A percentile compares a stretch with the other conserved stretches of the same genome.
Evolutionary conservation across 768 basidiomycete species (phyloP).

Genomic region (Floccularia luteovirens): DNA sequence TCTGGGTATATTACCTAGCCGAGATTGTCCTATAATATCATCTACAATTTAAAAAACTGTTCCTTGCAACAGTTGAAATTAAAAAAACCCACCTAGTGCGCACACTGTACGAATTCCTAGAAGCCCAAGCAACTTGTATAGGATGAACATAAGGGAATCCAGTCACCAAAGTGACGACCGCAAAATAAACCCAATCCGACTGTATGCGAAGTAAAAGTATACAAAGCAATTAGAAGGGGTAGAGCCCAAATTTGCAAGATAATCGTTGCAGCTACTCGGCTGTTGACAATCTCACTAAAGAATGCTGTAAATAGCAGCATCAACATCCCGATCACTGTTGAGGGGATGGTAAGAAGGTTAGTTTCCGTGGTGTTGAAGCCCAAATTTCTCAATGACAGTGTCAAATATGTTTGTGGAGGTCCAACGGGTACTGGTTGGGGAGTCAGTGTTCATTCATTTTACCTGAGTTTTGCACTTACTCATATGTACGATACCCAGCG

Average conservation of each 20-base stretch:
- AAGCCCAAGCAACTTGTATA: conserved; percentile 50
- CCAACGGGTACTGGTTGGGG: conserved; percentile 39
- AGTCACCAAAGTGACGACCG: conserved; percentile 44
- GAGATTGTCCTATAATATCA: conserved; percentile 26
- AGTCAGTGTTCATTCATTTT: not conserved
- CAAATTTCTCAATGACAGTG: conserved; percentile 50
- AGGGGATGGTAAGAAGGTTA: conserved; percentile 57
- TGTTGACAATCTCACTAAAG: conserved; percentile 48
- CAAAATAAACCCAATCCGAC: conserved; percentile 51
- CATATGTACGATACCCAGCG: conserved; percentile 46
- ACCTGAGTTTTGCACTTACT: conserved; percentile 20
- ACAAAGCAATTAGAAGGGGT: conserved; percentile 49
- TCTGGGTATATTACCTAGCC: conserved; percentile 17
- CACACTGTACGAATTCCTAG: conserved; percentile 54
- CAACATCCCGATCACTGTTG: conserved; percentile 41
- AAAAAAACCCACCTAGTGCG: conserved; percentile 35
- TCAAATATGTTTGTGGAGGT: conserved; percentile 57
- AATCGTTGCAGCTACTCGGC: conserved; percentile 44
- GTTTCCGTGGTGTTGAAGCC: conserved; percentile 59
- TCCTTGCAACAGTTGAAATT: not conserved
- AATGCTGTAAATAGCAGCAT: conserved; percentile 41
- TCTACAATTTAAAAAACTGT: not conserved
- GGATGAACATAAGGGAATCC: conserved; percentile 48
- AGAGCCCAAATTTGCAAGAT: conserved; percentile 56
- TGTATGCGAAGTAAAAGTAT: conserved; percentile 38